A percentile compares a stretch with the other conserved stretches of the same genome.
phyloP scores from a whole-genome alignment of 2,329 filamentous ascomycete genomes.

The Tolypocladium tundrense region DNA sequence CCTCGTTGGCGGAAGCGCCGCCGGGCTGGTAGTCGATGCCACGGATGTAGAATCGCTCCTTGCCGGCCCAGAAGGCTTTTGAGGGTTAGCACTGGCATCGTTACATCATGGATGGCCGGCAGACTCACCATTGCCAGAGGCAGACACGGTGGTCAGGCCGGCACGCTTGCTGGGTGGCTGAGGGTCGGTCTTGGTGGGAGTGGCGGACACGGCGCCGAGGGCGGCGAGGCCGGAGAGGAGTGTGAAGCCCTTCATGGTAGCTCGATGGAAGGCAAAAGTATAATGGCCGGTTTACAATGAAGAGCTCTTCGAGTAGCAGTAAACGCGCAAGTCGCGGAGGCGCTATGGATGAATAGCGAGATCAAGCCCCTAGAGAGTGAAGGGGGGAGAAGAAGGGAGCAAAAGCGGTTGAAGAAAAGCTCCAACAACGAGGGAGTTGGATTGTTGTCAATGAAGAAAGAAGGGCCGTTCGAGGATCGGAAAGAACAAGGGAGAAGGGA shows the following conservation, averaged over 20 bases:
- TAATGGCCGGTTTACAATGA: background rate
- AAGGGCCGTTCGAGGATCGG: conserved; percentile 4
- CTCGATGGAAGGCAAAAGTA: conserved; percentile 8
- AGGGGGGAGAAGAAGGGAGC: conserved; percentile 7
- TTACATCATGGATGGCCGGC: background rate
- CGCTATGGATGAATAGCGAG: conserved; percentile 2
- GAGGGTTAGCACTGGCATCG: background rate
- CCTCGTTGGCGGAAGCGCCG: conserved; percentile 43
- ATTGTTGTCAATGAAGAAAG: conserved; percentile 13
- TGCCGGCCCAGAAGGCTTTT: conserved; percentile 44
- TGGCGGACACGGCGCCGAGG: conserved; percentile 31
- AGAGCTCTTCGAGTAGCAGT: background rate
- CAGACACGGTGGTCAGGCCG: conserved; percentile 37
- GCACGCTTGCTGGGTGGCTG: conserved; percentile 40
- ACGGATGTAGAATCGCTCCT: conserved; percentile 46
- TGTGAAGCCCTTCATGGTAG: conserved; percentile 38
- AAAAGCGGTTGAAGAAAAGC: conserved; percentile 10
- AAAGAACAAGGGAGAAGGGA: conserved; percentile 4
- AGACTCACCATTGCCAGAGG: conserved; percentile 46
- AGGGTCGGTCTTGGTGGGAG: conserved; percentile 38
- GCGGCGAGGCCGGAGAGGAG: conserved; percentile 39
- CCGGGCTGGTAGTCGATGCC: conserved; percentile 56
- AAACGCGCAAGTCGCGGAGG: background rate
- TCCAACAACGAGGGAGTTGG: conserved; percentile 28
- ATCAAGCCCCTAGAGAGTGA: conserved; percentile 8